Percentiles rank a stretch among this genome's conserved stretches.
These are phyloP conservation scores for Coffea humblotiana DNA, from an alignment of 305 asterid genomes.

Conservation along the genomic window DNA sequence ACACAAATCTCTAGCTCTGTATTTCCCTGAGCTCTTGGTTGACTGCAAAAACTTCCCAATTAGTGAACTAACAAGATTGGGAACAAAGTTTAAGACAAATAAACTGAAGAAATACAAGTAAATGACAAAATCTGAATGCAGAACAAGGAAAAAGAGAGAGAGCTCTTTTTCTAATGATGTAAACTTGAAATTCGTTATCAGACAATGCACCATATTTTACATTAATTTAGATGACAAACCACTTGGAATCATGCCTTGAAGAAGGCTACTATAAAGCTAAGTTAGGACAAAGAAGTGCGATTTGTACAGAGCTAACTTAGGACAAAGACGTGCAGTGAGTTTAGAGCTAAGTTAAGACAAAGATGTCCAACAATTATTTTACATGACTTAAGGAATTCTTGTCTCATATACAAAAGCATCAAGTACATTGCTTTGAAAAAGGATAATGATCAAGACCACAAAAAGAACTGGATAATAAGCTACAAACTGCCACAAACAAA, in stretches of 20 bases:
- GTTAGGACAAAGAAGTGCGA: not conserved
- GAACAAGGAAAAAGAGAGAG: not conserved
- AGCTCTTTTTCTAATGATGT: not conserved
- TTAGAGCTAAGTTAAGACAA: not conserved
- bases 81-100: not conserved
- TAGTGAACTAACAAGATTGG: not conserved
- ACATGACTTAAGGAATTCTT: not conserved
- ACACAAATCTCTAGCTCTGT: too few relatives aligned
- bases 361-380: not conserved
- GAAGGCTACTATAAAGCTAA: not conserved
- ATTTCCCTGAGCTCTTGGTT: too few relatives aligned
- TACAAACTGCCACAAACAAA: not conserved
- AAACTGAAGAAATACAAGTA: not conserved
- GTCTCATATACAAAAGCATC: not conserved
- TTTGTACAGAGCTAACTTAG: not conserved
- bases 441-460: not conserved
- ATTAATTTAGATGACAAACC: not conserved
- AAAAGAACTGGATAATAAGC: not conserved
- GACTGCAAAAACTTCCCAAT: not conserved
- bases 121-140: not conserved
- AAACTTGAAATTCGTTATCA: not conserved
- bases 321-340: not conserved
- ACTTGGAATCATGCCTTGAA: not conserved
- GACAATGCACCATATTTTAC: not conserved
- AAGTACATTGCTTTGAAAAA: not conserved